Base-by-base conservation (phyloP, 768 basidiomycete genomes). In the Mycena pura region DNA sequence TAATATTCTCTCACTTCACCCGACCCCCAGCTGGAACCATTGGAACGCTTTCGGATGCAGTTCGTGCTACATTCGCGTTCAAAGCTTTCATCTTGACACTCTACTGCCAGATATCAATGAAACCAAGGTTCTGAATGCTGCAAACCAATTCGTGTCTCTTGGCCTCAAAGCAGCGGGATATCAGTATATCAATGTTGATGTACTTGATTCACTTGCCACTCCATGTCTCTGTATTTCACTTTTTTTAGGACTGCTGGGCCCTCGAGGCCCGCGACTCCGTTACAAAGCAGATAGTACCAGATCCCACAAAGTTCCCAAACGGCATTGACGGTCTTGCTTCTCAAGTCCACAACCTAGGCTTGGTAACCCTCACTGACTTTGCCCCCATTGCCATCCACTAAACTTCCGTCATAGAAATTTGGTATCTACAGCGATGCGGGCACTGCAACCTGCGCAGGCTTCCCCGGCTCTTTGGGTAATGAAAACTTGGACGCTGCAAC, bases 151-250 rank as follows among this genome's bases (percentile, higher is more conserved):
- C 43, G 68, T 79, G 6, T 78, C 80, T 1, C 73, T 83, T 5
- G 83, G 83, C 5, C 74, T 85, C 29, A 78, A 80, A 63, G 74
- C 73, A 38, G 82, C 73, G 7, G 83, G 83, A 5, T 85, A 85
- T 53, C 61, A 82, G 63, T 85, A 84, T 63, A 71, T 85, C 55
- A 83, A 84, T 67, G 80, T 84, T 41, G 83, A 84, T 69, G 82
- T 31, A n/a, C 1, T 19, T 19, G 5, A 36, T 21, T 36, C 3
- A 4, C 3, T 38, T 25, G 21, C 5, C 34, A 13, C 36, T 15
- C 48, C 3, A 34, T 25, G 21, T 5, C 34, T 11, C 36, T 15
- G 46, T 3, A 7, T 27, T 29, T 38, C 36, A 38, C 29, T 17
- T 29, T 28, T 43, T 47, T 17, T 52, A 84, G 83, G 84, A 85